Evolutionary conservation across 768 basidiomycete genomes (phyloP).

Genomic region (Russula foetens): DNA sequence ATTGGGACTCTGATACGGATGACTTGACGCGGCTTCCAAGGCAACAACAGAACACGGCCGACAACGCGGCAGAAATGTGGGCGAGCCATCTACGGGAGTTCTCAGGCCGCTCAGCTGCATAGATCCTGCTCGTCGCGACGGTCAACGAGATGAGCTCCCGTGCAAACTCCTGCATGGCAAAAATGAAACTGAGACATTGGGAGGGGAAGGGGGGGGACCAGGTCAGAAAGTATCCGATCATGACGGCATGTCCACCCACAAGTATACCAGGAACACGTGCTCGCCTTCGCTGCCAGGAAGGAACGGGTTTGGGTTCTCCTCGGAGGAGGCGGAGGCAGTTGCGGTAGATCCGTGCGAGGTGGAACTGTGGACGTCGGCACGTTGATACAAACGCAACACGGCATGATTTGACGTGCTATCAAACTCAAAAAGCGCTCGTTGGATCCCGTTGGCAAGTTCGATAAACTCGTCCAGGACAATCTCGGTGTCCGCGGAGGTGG

Average conservation of each 20-base stretch:
- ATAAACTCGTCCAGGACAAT: constrained; percentile 54
- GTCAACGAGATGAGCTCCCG: constrained; percentile 73
- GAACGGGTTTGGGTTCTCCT: constrained; percentile 32
- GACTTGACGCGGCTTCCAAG: constrained; percentile 1
- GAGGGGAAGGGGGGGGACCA: no score
- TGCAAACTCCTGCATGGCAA: constrained; percentile 92
- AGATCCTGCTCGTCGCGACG: constrained; percentile 77
- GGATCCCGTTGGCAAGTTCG: constrained; percentile 55
- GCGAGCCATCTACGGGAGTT: constrained; percentile 23
- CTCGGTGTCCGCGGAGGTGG: constrained; percentile 24
- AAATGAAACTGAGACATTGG: constrained; percentile 73
- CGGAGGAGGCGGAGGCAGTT: constrained; percentile 22
- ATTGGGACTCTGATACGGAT: not conserved
- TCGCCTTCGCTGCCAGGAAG: constrained; percentile 54
- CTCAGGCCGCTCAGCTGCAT: constrained; percentile 51
- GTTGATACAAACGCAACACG: constrained; percentile 64
- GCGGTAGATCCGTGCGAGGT: constrained; percentile 20
- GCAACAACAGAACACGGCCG: constrained; percentile 26
- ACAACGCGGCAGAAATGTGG: constrained; percentile 28
- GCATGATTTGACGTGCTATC: constrained; percentile 83
- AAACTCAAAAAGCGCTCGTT: constrained; percentile 61
- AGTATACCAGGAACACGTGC: constrained; percentile 83
- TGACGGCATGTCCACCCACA: constrained; percentile 46
- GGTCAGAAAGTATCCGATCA: not conserved
- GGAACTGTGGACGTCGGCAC: constrained; percentile 31